Evolutionary conservation across 2,329 filamentous ascomycete species (phyloP), one percentile per base, ranked within the genome.

Genomic region (Colletotrichum trifolii): DNA sequence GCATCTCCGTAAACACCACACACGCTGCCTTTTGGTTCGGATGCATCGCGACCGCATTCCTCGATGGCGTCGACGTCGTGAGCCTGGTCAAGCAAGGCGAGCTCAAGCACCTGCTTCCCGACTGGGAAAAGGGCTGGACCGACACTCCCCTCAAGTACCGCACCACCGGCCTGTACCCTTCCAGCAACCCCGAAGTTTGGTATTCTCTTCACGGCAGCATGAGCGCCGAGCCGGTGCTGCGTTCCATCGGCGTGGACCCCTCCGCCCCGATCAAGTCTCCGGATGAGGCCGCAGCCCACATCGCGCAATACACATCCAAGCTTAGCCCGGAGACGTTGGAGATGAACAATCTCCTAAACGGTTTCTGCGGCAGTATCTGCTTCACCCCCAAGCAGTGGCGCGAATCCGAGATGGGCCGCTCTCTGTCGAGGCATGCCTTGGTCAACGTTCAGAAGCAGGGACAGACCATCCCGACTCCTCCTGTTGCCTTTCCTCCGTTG

Each of bases 151-250:
- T 82, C 52, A 75, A 75, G 38, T 78, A 77, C 47, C 77, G 82
- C 15, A 71, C 76, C 4, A 82, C 79, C 8, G 79, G 76, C 2
- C 76, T 83, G 49, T 85, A 85, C 66, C 80, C 78, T 8, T 86
- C 83, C 0, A 78, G 75, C n/a, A 73, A 81, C 39, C 71, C 76
- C 0, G 74, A 76, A 1, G 76, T 79, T 0, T 84, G 81, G 79
- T 86, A 83, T 69, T 82, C 81, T 10, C 74, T 86, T 1, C 82
- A 86, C 57, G 83, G 83, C 6, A 84, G 80, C 1, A 74, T 86
- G 48, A 71, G 83, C 40, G 78, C 82, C 0, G 70, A 72, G 2
- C 75, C 77, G 2, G 80, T 81, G 0, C 75, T 85, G 1, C 69
- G 74, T 34, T 77, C 79, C n/a, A 79, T 85, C 47, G 82, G 81